These are phyloP conservation scores for Penicillium fuscoglaucum DNA, from an alignment of 2,329 filamentous ascomycete genomes.

Conservation along the genomic window DNA sequence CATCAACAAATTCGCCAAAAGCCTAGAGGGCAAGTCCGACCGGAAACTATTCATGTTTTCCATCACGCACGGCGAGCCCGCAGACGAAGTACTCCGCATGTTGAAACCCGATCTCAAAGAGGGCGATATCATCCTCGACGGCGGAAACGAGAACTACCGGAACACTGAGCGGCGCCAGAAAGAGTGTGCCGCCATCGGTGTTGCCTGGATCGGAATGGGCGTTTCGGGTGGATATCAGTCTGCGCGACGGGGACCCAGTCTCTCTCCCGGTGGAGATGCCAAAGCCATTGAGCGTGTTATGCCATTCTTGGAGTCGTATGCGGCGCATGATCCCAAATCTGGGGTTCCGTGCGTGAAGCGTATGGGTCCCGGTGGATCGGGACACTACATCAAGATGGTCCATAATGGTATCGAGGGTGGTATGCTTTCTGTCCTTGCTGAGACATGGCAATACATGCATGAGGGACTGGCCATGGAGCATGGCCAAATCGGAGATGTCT, in stretches of 20 bases:
- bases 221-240: conserved; percentile 70
- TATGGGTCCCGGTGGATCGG: conserved; percentile 63
- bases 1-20: conserved; percentile 38
- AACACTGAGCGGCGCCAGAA: conserved; percentile 64
- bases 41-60: conserved; percentile 44
- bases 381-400: conserved; percentile 75
- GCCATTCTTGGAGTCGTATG: conserved; percentile 61
- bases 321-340: conserved; percentile 60
- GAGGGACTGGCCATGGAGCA: conserved; percentile 59
- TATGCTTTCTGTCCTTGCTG: conserved; percentile 65
- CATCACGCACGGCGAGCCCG: conserved; percentile 42
- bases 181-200: conserved; percentile 56
- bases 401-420: conserved; percentile 74
- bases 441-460: conserved; percentile 65
- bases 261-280: conserved; percentile 64
- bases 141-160: conserved; percentile 66
- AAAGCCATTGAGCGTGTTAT: conserved; percentile 59
- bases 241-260: conserved; percentile 64
- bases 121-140: conserved; percentile 68
- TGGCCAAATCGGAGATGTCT: conserved; percentile 61
- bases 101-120: conserved; percentile 55
- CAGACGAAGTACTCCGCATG: conserved; percentile 37
- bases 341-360: conserved; percentile 61
- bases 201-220: conserved; percentile 68
- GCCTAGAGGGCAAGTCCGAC: conserved; percentile 33